Evolutionary conservation across 2,329 filamentous ascomycete genomes (phyloP).

Genomic region (Talaromyces sp.): DNA sequence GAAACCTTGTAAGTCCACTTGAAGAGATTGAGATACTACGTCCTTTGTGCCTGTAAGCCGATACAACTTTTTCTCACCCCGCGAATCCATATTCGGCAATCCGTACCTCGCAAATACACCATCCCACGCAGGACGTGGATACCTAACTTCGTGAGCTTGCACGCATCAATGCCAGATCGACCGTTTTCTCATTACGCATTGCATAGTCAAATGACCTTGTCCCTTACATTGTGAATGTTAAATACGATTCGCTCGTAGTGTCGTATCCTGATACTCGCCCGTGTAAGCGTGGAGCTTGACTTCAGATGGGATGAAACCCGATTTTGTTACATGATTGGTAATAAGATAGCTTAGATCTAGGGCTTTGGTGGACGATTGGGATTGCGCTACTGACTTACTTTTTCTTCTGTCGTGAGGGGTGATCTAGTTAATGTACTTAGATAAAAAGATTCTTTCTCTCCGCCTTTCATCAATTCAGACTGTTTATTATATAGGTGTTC

Average conservation of each 20-base stretch:
- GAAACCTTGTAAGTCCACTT: neutral
- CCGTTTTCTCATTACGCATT: neutral
- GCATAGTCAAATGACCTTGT: neutral
- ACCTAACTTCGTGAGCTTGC: neutral
- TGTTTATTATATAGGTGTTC: neutral
- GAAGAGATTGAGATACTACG: neutral
- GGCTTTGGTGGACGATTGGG: neutral
- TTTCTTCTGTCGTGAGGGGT: neutral
- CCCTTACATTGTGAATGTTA: neutral
- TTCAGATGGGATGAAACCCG: neutral
- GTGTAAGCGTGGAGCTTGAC: neutral
- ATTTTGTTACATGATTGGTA: neutral
- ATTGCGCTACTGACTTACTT: neutral
- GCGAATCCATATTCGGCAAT: neutral
- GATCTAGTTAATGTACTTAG: neutral
- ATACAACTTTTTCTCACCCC: neutral
- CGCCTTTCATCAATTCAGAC: too few relatives aligned
- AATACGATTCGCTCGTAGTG: neutral
- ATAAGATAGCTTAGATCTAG: neutral
- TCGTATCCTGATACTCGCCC: neutral
- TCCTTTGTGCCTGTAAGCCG: neutral
- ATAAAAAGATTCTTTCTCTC: neutral
- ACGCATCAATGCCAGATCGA: neutral
- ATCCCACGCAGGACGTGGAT: neutral
- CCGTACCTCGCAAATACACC: neutral